Evolutionary conservation across 2,329 filamentous ascomycete species (phyloP), one percentile per base, ranked within the genome.

Genomic region (Pseudogymnoascus sp.): DNA sequence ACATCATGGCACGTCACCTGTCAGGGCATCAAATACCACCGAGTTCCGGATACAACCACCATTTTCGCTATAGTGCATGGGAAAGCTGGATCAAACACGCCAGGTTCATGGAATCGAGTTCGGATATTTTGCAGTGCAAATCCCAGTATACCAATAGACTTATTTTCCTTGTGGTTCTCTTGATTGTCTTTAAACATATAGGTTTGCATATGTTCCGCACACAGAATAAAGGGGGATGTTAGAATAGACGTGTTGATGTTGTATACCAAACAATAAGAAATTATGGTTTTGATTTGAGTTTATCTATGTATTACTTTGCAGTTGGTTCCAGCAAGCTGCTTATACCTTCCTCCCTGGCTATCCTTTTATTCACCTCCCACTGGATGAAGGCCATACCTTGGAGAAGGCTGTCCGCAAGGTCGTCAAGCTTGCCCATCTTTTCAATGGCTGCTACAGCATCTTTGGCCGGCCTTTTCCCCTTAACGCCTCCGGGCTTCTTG

Each of bases 351-450:
- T 68, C 66, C 3, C 73, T 63, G 1, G 78, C 69, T 11, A 67
- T 67, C 26, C 70, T 71, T 66, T 75, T 77, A 68, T 89, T 89
- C 68, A 80, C 76, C 71, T 91, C 84, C 91, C 91, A 96, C 65
- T 86, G 80, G 39, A 91, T 74, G 86, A 89, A 93, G 2, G 89
- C 86, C 64, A 91, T 79, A 1, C 86, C 91, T 73, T 96, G 91
- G 62, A 95, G 73, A 26, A 95, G 76, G 72, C 87, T 89, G 76
- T 96, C 91, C 0, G 90, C 88, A 60, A 96, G 75, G 76, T 96
- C 91, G 74, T 96, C 91, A 62, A 93, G 74, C 74, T 95, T 95
- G n/a, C 67, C 73, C 60, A 72, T 67, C 64, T 69, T 69, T 64
- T 71, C 68, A 29, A 71, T 65, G 66, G 72, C 59, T 68, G 71